phyloP scores from a whole-genome alignment of 345 rosid species.

The Eucalyptus lansdowneana region DNA sequence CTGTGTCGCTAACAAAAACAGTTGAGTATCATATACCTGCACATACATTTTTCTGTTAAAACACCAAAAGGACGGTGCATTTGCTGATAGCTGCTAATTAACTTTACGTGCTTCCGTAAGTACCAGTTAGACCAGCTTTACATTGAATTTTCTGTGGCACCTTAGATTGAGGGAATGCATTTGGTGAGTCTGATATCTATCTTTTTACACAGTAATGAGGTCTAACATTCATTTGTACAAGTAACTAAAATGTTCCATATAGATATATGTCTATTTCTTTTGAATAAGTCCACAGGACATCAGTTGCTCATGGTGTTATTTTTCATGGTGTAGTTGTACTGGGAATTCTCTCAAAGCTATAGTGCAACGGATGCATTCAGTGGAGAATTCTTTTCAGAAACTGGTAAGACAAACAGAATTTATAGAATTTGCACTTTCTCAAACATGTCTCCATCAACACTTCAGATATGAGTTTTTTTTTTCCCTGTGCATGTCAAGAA shows the following conservation, averaged over 20 bases:
- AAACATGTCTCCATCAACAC: background rate
- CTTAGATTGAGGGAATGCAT: background rate
- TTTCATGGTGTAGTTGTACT: background rate
- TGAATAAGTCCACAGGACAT: background rate
- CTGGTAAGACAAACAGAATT: background rate
- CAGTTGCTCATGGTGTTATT: background rate
- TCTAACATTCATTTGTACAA: background rate
- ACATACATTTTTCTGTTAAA: background rate
- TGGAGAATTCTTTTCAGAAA: background rate
- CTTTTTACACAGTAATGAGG: background rate
- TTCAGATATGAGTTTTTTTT: background rate
- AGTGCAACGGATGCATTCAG: background rate
- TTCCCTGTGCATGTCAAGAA: background rate
- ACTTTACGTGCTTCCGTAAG: background rate
- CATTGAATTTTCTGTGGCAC: background rate
- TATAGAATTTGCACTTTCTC: background rate
- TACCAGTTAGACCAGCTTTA: background rate
- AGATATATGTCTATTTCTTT: background rate
- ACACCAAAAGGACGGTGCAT: background rate
- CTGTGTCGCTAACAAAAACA: background rate
- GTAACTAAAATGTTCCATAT: background rate
- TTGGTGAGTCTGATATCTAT: background rate
- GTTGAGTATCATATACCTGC: background rate
- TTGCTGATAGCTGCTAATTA: background rate
- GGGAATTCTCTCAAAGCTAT: background rate